A percentile compares a stretch with the other conserved stretches of the same genome.
Conservation (phyloP, 2,329 filamentous ascomycete species). For the Calycina marina region DNA sequence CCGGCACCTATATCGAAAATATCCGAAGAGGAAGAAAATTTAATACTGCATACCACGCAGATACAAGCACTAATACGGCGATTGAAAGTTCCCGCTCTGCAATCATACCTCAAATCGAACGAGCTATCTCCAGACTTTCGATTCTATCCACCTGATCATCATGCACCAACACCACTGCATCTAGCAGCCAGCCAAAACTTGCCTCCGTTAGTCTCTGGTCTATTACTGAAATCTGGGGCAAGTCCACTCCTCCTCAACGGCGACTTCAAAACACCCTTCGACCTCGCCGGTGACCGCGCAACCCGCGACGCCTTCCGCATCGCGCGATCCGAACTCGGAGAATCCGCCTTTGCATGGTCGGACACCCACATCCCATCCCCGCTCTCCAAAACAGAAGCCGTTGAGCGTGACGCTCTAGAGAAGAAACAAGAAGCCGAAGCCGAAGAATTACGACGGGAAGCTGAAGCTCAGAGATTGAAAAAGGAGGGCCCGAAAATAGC, state of each 20-base stretch:
- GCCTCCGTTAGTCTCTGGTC: conserved; percentile 58
- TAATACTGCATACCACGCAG: conserved; percentile 73
- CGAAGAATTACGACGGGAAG: conserved; percentile 55
- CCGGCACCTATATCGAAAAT: conserved; percentile 39
- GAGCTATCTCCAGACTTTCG: conserved; percentile 53
- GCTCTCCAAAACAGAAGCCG: conserved; percentile 57
- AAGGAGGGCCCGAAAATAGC: conserved; percentile 47
- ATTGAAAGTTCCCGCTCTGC: conserved; percentile 74
- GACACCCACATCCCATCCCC: conserved; percentile 55
- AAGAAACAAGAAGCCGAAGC: conserved; percentile 51
- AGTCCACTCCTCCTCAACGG: conserved; percentile 56
- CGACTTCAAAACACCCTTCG: conserved; percentile 77
- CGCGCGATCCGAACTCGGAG: conserved; percentile 68
- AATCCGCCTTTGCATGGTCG: conserved; percentile 66
- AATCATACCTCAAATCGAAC: conserved; percentile 74
- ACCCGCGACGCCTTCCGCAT: conserved; percentile 88
- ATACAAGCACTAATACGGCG: conserved; percentile 77
- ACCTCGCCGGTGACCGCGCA: conserved; percentile 69
- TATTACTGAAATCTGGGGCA: conserved; percentile 60
- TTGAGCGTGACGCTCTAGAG: conserved; percentile 54
- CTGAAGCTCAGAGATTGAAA: conserved; percentile 59
- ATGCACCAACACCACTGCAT: conserved; percentile 69
- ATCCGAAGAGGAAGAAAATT: conserved; percentile 72
- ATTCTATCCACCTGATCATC: conserved; percentile 61
- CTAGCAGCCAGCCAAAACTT: conserved; percentile 72